These are phyloP conservation scores for Wallacemonas sp. DNA, from an alignment of 208 protist species.

Conservation along the genomic window DNA sequence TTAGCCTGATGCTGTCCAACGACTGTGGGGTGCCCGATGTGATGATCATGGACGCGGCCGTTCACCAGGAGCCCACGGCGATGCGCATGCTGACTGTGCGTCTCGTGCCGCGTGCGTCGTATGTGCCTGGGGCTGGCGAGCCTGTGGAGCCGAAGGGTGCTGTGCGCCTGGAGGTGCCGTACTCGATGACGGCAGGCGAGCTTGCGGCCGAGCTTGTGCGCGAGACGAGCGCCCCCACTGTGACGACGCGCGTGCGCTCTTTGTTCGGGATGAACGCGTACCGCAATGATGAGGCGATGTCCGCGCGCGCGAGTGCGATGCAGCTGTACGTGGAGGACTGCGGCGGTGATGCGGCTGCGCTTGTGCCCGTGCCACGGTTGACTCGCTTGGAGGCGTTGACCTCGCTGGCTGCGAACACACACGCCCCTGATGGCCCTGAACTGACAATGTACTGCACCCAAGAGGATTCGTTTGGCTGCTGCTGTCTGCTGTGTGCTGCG, in stretches of 20 bases:
- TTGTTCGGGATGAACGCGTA: not conserved
- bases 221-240: slow-evolving; percentile 3
- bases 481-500: slow-evolving; percentile 2
- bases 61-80: slow-evolving; percentile 6
- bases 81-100: slow-evolving; percentile 15
- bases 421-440: not conserved
- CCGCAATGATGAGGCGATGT: not conserved
- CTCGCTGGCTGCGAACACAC: not conserved
- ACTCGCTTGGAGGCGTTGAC: not conserved
- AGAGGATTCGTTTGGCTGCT: slow-evolving; percentile 12
- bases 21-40: not conserved
- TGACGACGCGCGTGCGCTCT: slow-evolving; percentile 1
- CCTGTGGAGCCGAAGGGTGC: not conserved
- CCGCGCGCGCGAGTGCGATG: slow-evolving; percentile 1
- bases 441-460: slow-evolving; percentile 10
- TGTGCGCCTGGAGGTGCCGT: slow-evolving; percentile 9
- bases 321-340: slow-evolving; percentile 14
- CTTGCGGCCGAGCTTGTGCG: slow-evolving; percentile 2
- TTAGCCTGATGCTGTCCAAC: not conserved
- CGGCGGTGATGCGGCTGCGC: not conserved
- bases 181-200: slow-evolving; percentile 7
- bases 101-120: slow-evolving; percentile 5
- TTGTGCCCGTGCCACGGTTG: slow-evolving; percentile 1
- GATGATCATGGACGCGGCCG: not conserved
- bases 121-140: not conserved